phyloP scores from a whole-genome alignment of 164 flowering plant species.

The Sedum album region DNA sequence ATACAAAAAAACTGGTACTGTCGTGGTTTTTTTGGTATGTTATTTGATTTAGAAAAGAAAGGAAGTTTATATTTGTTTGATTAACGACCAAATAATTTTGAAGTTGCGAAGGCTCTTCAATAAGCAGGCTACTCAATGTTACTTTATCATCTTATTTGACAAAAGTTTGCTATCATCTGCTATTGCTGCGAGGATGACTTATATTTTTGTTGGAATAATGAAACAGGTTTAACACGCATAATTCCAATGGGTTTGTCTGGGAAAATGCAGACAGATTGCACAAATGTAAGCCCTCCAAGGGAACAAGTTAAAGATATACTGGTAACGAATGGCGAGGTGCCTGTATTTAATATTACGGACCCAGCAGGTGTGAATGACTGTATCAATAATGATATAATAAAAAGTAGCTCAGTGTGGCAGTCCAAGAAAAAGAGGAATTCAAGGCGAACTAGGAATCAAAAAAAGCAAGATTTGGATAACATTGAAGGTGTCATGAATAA shows the following conservation, averaged over 20 bases:
- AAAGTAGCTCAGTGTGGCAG: conserved; percentile 64
- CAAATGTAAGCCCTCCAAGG: conserved; percentile 27
- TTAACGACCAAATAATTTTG: neutral
- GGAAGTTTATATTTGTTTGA: neutral
- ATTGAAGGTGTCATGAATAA: conserved; percentile 19
- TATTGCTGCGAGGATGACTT: neutral
- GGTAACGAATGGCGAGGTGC: conserved; percentile 29
- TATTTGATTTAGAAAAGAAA: no score
- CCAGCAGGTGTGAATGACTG: conserved; percentile 20
- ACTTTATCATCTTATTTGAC: neutral
- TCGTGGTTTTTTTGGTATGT: neutral
- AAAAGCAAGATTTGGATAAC: conserved; percentile 22
- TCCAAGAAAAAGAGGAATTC: conserved; percentile 67
- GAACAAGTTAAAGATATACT: conserved; percentile 27
- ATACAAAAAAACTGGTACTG: no score
- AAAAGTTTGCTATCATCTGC: neutral
- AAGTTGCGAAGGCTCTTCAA: neutral
- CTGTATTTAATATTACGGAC: conserved; percentile 40
- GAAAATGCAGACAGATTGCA: conserved; percentile 13
- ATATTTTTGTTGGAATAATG: neutral
- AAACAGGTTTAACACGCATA: conserved; percentile 31
- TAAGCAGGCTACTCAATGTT: neutral
- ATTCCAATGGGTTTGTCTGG: conserved; percentile 17
- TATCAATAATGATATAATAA: conserved; percentile 27
- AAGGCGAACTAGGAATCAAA: conserved; percentile 29